Evolutionary conservation across 208 protist genomes (phyloP).

Genomic region (Crithidia mellificae): DNA sequence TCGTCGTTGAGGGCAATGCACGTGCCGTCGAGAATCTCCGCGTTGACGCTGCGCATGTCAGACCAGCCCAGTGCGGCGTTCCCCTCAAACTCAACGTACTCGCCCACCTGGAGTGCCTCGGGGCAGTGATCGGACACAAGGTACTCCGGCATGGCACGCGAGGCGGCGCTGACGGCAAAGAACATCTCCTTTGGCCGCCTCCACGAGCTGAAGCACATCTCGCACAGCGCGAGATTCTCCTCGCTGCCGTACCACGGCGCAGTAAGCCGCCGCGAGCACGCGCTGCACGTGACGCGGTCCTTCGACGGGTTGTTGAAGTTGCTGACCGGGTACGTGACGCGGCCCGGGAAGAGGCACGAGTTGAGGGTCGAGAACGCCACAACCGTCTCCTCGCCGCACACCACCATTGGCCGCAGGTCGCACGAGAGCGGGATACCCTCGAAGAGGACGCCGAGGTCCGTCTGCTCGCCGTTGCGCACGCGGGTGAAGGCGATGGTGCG

Average conservation of each 20-base stretch:
- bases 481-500: constrained; percentile 76
- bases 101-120: constrained; percentile 45
- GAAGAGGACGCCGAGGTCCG: constrained; percentile 84
- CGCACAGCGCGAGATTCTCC: constrained; percentile 61
- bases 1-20: constrained; percentile 57
- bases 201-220: constrained; percentile 82
- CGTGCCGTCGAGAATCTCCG: constrained; percentile 44
- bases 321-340: constrained; percentile 65
- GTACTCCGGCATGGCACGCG: constrained; percentile 51
- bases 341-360: constrained; percentile 68
- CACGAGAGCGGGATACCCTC: constrained; percentile 53
- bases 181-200: constrained; percentile 76
- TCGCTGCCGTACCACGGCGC: constrained; percentile 74
- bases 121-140: constrained; percentile 63
- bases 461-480: constrained; percentile 53
- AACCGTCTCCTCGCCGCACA: constrained; percentile 63
- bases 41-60: constrained; percentile 69
- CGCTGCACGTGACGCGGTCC: constrained; percentile 23
- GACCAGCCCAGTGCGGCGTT: constrained; percentile 70
- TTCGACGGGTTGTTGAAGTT: constrained; percentile 44
- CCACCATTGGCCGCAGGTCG: constrained; percentile 68
- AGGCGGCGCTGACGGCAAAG: constrained; percentile 34
- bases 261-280: constrained; percentile 32
- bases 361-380: constrained; percentile 83
- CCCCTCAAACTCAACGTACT: constrained; percentile 81